Evolutionary conservation across 352 stramenopile genomes (phyloP), one percentile per base, ranked within the genome.

Genomic region (Phytopythium montanum): DNA sequence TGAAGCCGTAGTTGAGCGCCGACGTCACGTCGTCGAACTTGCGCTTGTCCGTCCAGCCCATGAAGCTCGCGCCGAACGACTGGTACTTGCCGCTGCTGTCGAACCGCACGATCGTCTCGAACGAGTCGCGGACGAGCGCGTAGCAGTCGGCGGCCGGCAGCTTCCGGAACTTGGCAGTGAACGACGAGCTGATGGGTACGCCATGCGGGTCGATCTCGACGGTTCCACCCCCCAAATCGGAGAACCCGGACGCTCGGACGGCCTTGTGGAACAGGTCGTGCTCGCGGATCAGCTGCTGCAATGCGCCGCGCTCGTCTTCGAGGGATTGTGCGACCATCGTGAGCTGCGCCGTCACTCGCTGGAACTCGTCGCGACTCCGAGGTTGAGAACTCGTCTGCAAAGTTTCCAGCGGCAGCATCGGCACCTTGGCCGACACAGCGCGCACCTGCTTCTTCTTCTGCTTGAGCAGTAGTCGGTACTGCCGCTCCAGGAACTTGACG

Each of bases 41-140:
- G 49, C 73, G 70, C 33, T 74, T 76, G 56, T 85, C 76, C 1
- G 70, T 83, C 76, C 76, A 85, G 46, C 76, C 76, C 70, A 85
- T 81, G 60, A 85, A 79, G 31, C 62, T 68, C 19, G 69, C 64
- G 28, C 73, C 73, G 1, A 72, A 79, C 0, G 71, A 73, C 51
- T 72, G 45, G 48, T 71, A 77, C n/a, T 74, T 56, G 10, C 65
- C 56, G 25, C 62, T 59, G n/a, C 66, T 49, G 25, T 78, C 70
- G n/a, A 79, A 79, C 25, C 63, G 60, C 23, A 61, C 65, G 38
- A 88, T 84, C n/a, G 72, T 64, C 39, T 81, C 69, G 54, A 82
- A 82, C 33, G 73, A 80, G 49, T 90, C 76, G 18, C 72, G 77
- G 21, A 90, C 62, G 49, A 85, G 68, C n/a, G 71, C 74, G 56